Evolutionary conservation across 768 basidiomycete genomes (phyloP).

Genomic region (Auricularia sp.): DNA sequence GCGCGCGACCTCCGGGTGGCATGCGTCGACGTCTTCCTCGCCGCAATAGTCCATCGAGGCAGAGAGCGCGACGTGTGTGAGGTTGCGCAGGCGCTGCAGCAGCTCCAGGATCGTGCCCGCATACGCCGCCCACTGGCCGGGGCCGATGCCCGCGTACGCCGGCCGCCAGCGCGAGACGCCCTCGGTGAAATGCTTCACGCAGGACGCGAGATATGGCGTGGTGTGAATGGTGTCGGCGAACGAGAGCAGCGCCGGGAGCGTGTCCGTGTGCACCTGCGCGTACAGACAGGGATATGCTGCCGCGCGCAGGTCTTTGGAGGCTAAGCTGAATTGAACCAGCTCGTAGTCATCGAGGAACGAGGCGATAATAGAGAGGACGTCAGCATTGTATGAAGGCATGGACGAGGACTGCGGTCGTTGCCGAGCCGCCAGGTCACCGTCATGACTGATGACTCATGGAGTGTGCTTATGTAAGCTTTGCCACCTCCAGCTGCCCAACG

Average conservation of each 20-base stretch:
- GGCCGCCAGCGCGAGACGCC: background rate
- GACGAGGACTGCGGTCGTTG: no score
- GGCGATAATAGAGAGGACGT: background rate
- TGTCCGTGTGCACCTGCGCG: background rate
- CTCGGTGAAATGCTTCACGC: background rate
- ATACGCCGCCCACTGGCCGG: background rate
- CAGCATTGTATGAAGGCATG: background rate
- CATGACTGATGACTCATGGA: no score
- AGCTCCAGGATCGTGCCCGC: background rate
- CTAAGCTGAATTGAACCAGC: background rate
- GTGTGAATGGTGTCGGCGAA: background rate
- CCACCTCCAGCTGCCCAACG: no score
- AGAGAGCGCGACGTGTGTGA: background rate
- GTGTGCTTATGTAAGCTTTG: no score
- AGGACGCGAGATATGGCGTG: background rate
- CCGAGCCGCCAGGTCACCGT: no score
- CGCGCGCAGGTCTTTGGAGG: background rate
- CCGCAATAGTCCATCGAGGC: background rate
- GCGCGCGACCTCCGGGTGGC: background rate
- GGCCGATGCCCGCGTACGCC: background rate
- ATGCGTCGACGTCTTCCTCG: background rate
- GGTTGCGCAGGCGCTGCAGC: background rate
- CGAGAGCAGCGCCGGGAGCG: background rate
- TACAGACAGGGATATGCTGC: background rate
- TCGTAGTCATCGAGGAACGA: background rate